Evolutionary conservation across 2,329 filamentous ascomycete genomes (phyloP).

Genomic region (Coniochaeta sp.): DNA sequence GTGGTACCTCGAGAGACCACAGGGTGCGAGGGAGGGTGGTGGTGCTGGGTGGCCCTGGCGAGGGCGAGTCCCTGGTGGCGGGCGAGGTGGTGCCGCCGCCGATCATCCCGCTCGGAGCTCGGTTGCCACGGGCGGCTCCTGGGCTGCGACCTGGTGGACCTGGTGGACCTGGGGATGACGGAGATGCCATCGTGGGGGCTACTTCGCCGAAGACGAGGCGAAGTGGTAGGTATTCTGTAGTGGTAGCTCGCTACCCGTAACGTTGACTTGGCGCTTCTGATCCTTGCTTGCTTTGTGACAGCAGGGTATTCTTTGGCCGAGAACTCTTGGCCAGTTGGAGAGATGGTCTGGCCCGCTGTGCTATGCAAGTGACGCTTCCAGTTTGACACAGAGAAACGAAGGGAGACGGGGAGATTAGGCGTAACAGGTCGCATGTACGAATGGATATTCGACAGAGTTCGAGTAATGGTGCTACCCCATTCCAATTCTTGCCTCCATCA

Average conservation of each 20-base stretch:
- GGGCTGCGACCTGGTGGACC: neutral
- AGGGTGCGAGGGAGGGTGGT: conserved; percentile 36
- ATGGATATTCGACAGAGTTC: neutral
- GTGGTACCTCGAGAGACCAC: conserved; percentile 46
- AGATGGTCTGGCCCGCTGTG: too few species aligned
- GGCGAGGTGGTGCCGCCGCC: neutral
- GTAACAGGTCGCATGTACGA: neutral
- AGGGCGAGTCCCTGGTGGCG: neutral
- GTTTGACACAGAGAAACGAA: too few species aligned
- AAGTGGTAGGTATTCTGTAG: neutral
- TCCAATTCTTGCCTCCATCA: neutral
- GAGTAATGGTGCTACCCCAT: neutral
- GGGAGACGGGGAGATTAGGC: neutral
- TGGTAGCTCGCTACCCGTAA: neutral
- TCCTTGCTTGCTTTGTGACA: neutral
- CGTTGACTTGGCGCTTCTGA: neutral
- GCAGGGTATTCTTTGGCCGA: too few species aligned
- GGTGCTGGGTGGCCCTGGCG: neutral
- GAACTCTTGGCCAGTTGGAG: too few species aligned
- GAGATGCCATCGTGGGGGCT: neutral
- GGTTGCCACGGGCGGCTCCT: neutral
- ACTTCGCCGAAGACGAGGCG: neutral
- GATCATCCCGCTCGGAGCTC: neutral
- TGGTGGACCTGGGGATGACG: neutral
- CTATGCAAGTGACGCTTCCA: too few species aligned